phyloP scores from a whole-genome alignment of 148 eudicot genomes.

The Chenopodium suecicum region DNA sequence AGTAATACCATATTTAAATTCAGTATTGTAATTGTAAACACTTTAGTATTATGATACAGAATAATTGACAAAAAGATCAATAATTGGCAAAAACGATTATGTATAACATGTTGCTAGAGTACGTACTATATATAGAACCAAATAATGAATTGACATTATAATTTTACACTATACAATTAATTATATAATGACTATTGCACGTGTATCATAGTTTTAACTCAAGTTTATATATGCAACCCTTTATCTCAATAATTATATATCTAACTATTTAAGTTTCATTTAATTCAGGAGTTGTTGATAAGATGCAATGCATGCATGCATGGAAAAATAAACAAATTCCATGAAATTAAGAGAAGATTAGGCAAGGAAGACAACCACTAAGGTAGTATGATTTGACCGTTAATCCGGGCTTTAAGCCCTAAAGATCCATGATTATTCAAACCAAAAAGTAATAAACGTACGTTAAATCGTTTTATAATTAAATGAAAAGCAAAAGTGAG shows the following conservation, averaged over 20 bases:
- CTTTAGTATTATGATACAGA: no score
- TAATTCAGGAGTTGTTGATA: background rate
- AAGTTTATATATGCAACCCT: background rate
- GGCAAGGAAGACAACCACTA: constrained; percentile 28
- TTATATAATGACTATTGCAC: background rate
- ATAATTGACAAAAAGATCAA: no score
- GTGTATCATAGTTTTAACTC: background rate
- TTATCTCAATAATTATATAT: background rate
- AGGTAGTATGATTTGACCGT: constrained; percentile 38
- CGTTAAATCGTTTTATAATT: background rate
- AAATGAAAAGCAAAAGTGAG: constrained; percentile 7
- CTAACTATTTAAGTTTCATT: background rate
- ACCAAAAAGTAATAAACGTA: background rate
- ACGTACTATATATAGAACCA: no score
- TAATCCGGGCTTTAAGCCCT: constrained; percentile 26
- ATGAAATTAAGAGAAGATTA: constrained; percentile 43
- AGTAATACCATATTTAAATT: no score
- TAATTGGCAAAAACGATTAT: no score
- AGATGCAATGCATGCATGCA: constrained; percentile 11
- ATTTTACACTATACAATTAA: no score
- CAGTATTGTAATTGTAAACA: no score
- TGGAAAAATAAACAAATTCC: constrained; percentile 20
- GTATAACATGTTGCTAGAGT: no score
- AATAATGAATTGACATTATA: no score
- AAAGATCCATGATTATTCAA: constrained; percentile 4